These are phyloP conservation scores for Aspergillus incahuasiensis DNA, from an alignment of 495 filamentous ascomycete species.

Conservation along the genomic window DNA sequence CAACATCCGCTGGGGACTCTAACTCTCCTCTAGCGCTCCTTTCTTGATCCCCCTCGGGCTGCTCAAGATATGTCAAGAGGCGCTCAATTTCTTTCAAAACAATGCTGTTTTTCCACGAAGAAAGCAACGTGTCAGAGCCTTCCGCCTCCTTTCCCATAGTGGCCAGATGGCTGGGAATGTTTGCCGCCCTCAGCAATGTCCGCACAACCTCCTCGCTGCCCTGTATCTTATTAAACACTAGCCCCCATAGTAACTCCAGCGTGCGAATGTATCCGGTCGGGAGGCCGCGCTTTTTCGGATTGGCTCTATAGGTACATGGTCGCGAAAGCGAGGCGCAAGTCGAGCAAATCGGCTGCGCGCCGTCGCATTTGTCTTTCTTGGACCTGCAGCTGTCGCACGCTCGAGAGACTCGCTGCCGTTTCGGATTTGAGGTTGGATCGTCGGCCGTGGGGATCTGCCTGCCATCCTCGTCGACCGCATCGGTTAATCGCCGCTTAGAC, in stretches of 20 bases:
- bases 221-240: constrained; percentile 39
- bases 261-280: constrained; percentile 43
- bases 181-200: constrained; percentile 34
- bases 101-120: constrained; percentile 51
- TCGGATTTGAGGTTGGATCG: constrained; percentile 29
- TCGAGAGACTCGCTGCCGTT: constrained; percentile 52
- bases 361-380: constrained; percentile 65
- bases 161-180: constrained; percentile 38
- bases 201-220: constrained; percentile 44
- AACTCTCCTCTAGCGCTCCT: constrained; percentile 18
- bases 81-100: constrained; percentile 50
- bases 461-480: constrained; percentile 28
- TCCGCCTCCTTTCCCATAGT: constrained; percentile 44
- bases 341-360: constrained; percentile 55
- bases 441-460: constrained; percentile 25
- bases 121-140: constrained; percentile 42
- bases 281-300: constrained; percentile 62
- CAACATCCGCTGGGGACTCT: constrained; percentile 34
- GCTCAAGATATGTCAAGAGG: constrained; percentile 43
- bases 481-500: constrained; percentile 33
- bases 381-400: constrained; percentile 66
- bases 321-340: constrained; percentile 58
- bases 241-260: constrained; percentile 38
- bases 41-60: constrained; percentile 36
- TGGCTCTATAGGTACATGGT: constrained; percentile 61